Evolutionary conservation across 208 protist genomes (phyloP), one percentile per base, ranked within the genome.

Genomic region (Zelonia costaricensis): DNA sequence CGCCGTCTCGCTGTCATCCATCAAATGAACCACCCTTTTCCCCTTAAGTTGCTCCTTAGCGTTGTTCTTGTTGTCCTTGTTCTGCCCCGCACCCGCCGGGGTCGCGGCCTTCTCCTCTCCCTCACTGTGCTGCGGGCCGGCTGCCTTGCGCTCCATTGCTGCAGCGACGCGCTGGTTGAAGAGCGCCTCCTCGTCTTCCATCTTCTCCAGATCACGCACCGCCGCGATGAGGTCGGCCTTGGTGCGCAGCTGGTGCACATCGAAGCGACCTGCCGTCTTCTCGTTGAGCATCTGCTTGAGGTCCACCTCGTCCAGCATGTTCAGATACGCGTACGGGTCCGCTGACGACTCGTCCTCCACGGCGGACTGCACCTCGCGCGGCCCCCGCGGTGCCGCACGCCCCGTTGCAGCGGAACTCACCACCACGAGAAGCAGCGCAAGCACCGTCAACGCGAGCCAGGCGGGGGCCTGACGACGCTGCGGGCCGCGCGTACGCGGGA

Each of bases 261-360:
- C 39, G 2, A 73, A 54, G 4, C 31, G 52, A 6, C 74, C 74
- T 8, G 62, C 43, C 16, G 45, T 61, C 52, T 81, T 84, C 16
- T 88, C 81, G 23, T 79, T 67, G 13, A 88, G 53, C 70, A 88
- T 84, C 65, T 79, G 70, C 42, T 72, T 62, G 1, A 88, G 65
- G 62, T 88, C 81, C 5, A 48, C 40, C 43, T 75, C 77, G 46
- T 64, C 49, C 10, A 88, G 77, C 70, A 84, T 74, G 38, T 68
- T 43, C 16, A 88, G 74, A 53, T 88, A 68, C 2, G 72, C 62
- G 74, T 77, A 84, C 9, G 56, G 65, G 60, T 78, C 70, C 20
- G 42, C n/a, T n/a, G n/a, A n/a, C 55, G 6, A 30, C 3, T 30
- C 45, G 4, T 22, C 16, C 1, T 45, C 67, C 4, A 16, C 25